A percentile compares a stretch with the other conserved stretches of the same genome.
These are phyloP conservation scores for Hyaloscypha hepaticicola DNA, from an alignment of 495 filamentous ascomycete genomes.

Conservation along the genomic window DNA sequence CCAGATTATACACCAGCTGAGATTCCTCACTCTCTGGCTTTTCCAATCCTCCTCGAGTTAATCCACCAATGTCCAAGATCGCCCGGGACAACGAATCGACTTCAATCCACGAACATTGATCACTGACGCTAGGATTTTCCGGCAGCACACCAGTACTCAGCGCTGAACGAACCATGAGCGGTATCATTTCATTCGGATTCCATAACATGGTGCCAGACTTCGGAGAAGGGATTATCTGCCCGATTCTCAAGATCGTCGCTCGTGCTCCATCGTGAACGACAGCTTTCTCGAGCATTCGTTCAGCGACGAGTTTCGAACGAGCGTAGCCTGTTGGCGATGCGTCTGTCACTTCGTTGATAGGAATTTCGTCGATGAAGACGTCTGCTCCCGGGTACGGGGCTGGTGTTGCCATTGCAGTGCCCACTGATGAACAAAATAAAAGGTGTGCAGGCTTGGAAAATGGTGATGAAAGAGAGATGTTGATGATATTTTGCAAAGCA, in stretches of 20 bases:
- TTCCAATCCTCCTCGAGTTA: conserved; percentile 13
- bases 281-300: conserved; percentile 48
- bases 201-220: conserved; percentile 48
- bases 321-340: conserved; percentile 58
- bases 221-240: conserved; percentile 57
- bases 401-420: conserved; percentile 25
- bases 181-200: conserved; percentile 65
- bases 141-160: conserved; percentile 51
- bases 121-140: conserved; percentile 40
- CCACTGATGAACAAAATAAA: conserved; percentile 38
- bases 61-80: conserved; percentile 16
- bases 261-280: conserved; percentile 36
- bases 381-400: background rate
- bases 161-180: conserved; percentile 55
- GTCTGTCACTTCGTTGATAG: conserved; percentile 38
- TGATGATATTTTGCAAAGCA: conserved; percentile 43
- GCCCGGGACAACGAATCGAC: background rate
- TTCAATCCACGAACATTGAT: conserved; percentile 37
- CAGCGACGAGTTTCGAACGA: conserved; percentile 60
- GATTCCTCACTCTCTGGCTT: conserved; percentile 14
- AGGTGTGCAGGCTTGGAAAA: conserved; percentile 26
- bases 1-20: conserved; percentile 52
- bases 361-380: conserved; percentile 33
- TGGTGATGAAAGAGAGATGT: conserved; percentile 5
- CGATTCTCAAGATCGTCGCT: conserved; percentile 50